Conservation (phyloP, 1,284 basidiomycete species). For the Cutaneotrichosporon arboriforme region DNA sequence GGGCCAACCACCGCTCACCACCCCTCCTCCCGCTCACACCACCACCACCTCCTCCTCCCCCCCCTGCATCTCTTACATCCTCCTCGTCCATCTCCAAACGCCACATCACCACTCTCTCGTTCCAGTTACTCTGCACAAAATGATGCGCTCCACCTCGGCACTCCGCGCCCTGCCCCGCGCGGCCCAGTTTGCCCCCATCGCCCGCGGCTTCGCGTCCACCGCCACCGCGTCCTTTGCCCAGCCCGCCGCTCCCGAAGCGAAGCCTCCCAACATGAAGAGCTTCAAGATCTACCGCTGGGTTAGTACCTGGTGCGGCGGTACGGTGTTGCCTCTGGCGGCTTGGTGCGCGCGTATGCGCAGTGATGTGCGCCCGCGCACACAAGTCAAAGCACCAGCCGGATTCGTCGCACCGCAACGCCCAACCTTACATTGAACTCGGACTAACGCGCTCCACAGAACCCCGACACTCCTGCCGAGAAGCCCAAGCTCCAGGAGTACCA, state of each 20-base stretch:
- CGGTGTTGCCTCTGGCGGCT: not conserved
- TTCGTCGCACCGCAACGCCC: no score
- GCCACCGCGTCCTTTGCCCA: constrained; percentile 30
- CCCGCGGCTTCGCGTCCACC: constrained; percentile 32
- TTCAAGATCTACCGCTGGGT: constrained; percentile 98
- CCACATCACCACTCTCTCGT: constrained; percentile 7
- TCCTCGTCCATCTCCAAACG: not conserved
- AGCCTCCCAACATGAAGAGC: constrained; percentile 60
- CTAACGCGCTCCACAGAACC: constrained; percentile 62
- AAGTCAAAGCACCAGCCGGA: no score
- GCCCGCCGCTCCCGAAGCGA: constrained; percentile 26
- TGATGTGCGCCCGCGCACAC: not conserved
- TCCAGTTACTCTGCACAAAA: constrained; percentile 2
- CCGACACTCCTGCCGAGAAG: constrained; percentile 88
- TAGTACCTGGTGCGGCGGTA: constrained; percentile 34
- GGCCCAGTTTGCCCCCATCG: constrained; percentile 10
- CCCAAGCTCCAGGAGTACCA: constrained; percentile 86
- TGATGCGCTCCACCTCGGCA: constrained; percentile 20
- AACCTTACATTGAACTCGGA: not conserved
- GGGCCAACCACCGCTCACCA: not conserved
- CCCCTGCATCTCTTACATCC: not conserved
- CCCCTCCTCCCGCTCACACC: not conserved
- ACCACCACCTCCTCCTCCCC: not conserved
- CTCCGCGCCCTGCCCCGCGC: constrained; percentile 16
- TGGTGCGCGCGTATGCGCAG: no score